These are phyloP conservation scores for Isabelozyma heimii DNA, from an alignment of 805 yeast genomes.

Conservation along the genomic window DNA sequence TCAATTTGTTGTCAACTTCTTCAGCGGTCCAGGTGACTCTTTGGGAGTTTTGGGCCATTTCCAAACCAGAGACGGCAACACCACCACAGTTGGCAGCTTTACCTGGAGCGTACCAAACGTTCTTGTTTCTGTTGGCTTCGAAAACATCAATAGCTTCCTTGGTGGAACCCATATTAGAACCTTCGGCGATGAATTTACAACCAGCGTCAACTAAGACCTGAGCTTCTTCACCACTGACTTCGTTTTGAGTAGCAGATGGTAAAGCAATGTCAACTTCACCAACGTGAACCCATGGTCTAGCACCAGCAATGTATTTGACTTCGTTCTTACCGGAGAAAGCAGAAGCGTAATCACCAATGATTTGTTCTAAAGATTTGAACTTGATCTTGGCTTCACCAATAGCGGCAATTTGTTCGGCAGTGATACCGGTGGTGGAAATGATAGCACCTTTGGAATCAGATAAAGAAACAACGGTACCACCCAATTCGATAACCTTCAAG, in stretches of 20 bases:
- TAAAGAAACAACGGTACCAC: constrained; percentile 90
- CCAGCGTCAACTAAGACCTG: constrained; percentile 91
- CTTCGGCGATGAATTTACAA: constrained; percentile 92
- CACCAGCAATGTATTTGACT: constrained; percentile 85
- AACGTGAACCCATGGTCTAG: constrained; percentile 93
- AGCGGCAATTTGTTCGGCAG: constrained; percentile 72
- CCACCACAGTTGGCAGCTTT: constrained; percentile 99
- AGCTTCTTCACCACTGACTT: constrained; percentile 96
- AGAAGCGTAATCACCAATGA: constrained; percentile 50
- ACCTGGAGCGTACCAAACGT: constrained; percentile 98
- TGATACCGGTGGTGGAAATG: constrained; percentile 76
- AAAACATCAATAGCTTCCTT: constrained; percentile 94
- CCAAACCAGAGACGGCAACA: constrained; percentile 97
- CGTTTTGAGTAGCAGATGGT: constrained; percentile 98
- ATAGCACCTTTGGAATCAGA: constrained; percentile 95
- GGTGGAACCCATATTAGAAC: constrained; percentile 99
- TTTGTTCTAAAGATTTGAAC: constrained; percentile 71
- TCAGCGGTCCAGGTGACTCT: constrained; percentile 88
- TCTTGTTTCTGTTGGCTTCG: constrained; percentile 71
- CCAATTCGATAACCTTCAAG: constrained; percentile 92
- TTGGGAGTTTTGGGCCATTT: constrained; percentile 99
- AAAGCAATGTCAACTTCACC: constrained; percentile 93
- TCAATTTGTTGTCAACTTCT: constrained; percentile 88
- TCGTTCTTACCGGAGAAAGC: constrained; percentile 52
- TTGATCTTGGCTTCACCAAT: constrained; percentile 77